Evolutionary conservation across 148 eudicot genomes (phyloP), one percentile per base, ranked within the genome.

Genomic region (Rhododendron mucronatum): DNA sequence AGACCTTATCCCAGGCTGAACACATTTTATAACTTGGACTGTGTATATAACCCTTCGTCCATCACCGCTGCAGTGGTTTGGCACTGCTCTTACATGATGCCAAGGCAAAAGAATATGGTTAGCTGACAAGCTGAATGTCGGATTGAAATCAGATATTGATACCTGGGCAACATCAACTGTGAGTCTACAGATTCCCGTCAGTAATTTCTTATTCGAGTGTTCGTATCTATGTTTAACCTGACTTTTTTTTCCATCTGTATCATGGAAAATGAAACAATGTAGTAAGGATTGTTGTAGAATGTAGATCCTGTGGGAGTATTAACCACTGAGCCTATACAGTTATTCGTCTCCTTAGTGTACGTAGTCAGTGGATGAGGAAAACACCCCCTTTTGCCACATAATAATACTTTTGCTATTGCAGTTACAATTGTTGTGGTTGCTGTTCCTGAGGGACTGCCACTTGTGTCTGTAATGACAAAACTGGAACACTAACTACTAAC

Each of bases 1-100:
- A 75, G 87, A 90, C 92, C 55, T 90, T 88, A 84, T 87, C 86
- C 50, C 90, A 90, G 82, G 89, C 87, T 61, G 97, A 92, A 84
- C 44, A 85, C 86, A 84, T 35, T 45, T 84, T 87, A 83, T 53
- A 84, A 44, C 79, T 5, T n/a, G 81, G 53, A 41, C 51, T 20
- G 14, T 78, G 51, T 44, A 7, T n/a, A n/a, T 44, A 20, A n/a
- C 6, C 33, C 30, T 23, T n/a, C 80, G 39, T 11, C 26, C 81
- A 78, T 15, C 5, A 35, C 2, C 26, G 20, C 15, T 47, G 7
- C 23, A n/a, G 81, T 45, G 3, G 23, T 47, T 33, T 71, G 18
- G 39, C 0, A 5, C 37, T 20, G 41, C 85, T 15, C 23, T 67
- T n/a, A 2, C 50, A 13, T 16, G 18, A 67, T 71, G n/a, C 61